Conservation (phyloP, 768 basidiomycete species). For the Leccinum rimulosum region DNA sequence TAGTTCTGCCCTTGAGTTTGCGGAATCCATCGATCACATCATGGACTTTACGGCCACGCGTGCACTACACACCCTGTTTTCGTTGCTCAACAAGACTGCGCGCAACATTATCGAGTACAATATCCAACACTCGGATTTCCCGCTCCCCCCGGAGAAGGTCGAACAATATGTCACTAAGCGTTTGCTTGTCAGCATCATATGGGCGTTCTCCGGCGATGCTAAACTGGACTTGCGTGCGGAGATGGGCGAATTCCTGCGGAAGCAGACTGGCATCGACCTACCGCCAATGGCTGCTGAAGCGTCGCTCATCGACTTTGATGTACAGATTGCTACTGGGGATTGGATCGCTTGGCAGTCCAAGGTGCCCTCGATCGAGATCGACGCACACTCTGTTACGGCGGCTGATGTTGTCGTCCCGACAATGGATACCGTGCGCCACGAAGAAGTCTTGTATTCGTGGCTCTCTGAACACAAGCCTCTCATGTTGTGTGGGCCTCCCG, state of each 20-base stretch:
- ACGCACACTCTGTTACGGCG: conserved; percentile 92
- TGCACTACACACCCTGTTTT: conserved; percentile 96
- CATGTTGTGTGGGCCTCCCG: conserved; percentile 98
- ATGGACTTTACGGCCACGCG: conserved; percentile 97
- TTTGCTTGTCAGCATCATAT: conserved; percentile 87
- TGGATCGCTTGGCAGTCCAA: conserved; percentile 92
- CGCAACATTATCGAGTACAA: conserved; percentile 96
- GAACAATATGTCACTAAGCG: conserved; percentile 91
- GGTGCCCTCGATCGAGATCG: conserved; percentile 71
- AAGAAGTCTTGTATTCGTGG: conserved; percentile 98
- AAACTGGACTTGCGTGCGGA: conserved; percentile 86
- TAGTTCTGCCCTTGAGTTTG: conserved; percentile 70
- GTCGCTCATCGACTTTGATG: conserved; percentile 86
- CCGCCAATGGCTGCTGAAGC: conserved; percentile 70
- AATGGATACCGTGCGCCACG: conserved; percentile 97
- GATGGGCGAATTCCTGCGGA: conserved; percentile 84
- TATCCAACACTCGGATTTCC: conserved; percentile 92
- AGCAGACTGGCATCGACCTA: conserved; percentile 86
- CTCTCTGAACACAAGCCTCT: conserved; percentile 97
- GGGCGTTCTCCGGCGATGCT: conserved; percentile 88
- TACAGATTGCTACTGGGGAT: conserved; percentile 78
- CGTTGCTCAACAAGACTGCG: conserved; percentile 92
- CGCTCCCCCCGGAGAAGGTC: conserved; percentile 75
- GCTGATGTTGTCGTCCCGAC: conserved; percentile 97
- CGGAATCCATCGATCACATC: conserved; percentile 87